Base-by-base conservation (phyloP, 768 basidiomycete genomes). In the Daedaleopsis nitida region DNA sequence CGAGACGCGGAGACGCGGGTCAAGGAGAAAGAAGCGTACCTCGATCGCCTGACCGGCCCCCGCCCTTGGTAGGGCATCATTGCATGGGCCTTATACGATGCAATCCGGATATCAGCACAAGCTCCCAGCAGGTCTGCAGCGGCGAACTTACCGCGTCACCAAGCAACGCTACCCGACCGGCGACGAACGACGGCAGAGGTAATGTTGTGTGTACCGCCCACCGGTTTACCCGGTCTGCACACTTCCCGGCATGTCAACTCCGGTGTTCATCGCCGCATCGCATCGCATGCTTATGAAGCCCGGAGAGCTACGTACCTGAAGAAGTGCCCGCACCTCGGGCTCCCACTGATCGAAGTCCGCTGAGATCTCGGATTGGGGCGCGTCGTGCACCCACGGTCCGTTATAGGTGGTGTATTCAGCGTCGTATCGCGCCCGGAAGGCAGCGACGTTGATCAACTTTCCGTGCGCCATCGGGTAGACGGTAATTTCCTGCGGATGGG, bases 171-270 rank as follows among this genome's bases (percentile, higher is more conserved):
- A 87, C 85, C 11, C 80, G 73, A 17, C 82, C 84, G n/a, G 77
- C 77, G 2, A 81, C 78, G 55, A 80, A 83, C 9, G 83, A 75
- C 0, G 75, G 74, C 21, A 91, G 70, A 7, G 85, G 81, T 54
- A 76, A 77, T 2, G 85, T 74, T 5, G 77, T 80, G 67, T 89
- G 84, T 34, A 91, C 80, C 0, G 85, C 86, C 89, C 89, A 91
- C 39, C 83, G 74, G 23, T 58, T 64, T 3, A 58, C 43, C n/a
- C 17, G 78, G 72, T 1, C 83, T 78, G 49, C 74, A 77, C 4
- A 83, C 80, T 21, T 83, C 76, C 21, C 27, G 6, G 49, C 0
- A 13, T 17, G 24, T 19, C 63, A 83, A 84, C 87, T 88, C 27
- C 27, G 27, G 27, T 32, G 27, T 32, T 32, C 27, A 32, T 32